Conservation (phyloP, 306 rosid species). For the Luffa acutangula region DNA sequence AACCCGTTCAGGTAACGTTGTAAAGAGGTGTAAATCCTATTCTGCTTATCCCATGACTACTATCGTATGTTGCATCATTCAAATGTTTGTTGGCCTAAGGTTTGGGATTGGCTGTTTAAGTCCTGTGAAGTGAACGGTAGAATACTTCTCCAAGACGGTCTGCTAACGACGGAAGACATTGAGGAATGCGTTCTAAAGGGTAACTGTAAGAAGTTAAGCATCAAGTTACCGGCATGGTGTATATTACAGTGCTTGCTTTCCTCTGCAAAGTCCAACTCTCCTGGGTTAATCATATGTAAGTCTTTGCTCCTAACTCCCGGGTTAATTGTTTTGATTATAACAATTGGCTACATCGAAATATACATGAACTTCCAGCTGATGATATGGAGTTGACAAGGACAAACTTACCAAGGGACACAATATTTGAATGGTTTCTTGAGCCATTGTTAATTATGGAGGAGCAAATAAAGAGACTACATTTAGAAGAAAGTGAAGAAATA, state of each 20-base stretch:
- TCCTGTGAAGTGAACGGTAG: constrained; percentile 62
- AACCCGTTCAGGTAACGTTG: constrained; percentile 42
- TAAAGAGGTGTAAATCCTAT: not conserved
- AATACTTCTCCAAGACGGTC: constrained; percentile 43
- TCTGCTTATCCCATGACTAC: not conserved
- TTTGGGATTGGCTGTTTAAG: constrained; percentile 77
- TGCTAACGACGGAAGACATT: constrained; percentile 36
- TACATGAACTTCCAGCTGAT: constrained; percentile 40
- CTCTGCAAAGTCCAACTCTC: constrained; percentile 49
- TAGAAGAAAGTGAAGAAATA: constrained; percentile 45
- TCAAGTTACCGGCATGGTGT: constrained; percentile 74
- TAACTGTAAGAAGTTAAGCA: constrained; percentile 37
- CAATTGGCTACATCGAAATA: not conserved
- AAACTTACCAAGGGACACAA: constrained; percentile 51
- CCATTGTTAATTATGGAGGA: constrained; percentile 71
- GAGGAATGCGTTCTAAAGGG: constrained; percentile 62
- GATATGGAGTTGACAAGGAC: constrained; percentile 48
- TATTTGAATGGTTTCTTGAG: constrained; percentile 72
- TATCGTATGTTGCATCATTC: not conserved
- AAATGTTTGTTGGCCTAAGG: constrained; percentile 23
- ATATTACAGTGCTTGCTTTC: constrained; percentile 65
- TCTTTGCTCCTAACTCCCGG: not conserved
- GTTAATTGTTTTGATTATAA: not conserved
- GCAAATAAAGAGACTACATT: constrained; percentile 43
- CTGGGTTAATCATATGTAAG: constrained; percentile 68